These are phyloP conservation scores for Wickerhamomyces sp. DNA, from an alignment of 1,139 yeast species.

Conservation along the genomic window DNA sequence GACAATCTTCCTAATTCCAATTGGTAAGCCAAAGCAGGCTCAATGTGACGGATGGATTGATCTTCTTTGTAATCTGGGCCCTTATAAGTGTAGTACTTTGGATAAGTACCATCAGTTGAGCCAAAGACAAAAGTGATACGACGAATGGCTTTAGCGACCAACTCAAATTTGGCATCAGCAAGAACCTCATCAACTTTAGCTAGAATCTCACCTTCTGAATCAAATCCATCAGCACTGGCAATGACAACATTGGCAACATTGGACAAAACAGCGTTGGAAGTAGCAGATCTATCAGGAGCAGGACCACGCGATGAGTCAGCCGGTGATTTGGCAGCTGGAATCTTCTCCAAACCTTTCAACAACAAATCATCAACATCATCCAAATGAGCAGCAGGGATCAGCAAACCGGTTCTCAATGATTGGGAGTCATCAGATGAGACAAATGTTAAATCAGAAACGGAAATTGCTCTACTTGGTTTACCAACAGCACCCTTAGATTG, in stretches of 20 bases:
- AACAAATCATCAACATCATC: conserved; percentile 88
- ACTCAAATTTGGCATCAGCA: conserved; percentile 64
- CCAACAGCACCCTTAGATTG: conserved; percentile 39
- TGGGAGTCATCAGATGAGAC: conserved; percentile 61
- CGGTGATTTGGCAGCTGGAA: conserved; percentile 39
- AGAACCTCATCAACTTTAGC: conserved; percentile 59
- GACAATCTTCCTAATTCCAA: conserved; percentile 91
- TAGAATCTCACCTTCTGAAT: conserved; percentile 65
- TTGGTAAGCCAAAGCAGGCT: conserved; percentile 97
- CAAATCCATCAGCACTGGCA: conserved; percentile 68
- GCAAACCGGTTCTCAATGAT: conserved; percentile 79
- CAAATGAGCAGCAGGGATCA: conserved; percentile 75
- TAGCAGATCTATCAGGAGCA: conserved; percentile 38
- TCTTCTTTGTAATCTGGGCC: conserved; percentile 82
- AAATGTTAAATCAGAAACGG: conserved; percentile 87
- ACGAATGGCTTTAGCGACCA: conserved; percentile 69
- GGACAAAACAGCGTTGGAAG: conserved; percentile 40
- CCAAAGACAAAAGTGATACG: conserved; percentile 91
- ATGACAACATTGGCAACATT: conserved; percentile 82
- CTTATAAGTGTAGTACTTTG: conserved; percentile 92
- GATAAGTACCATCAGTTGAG: conserved; percentile 78
- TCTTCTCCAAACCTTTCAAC: conserved; percentile 65
- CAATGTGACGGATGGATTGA: conserved; percentile 92
- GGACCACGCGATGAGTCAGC: conserved; percentile 32
- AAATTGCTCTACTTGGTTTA: conserved; percentile 58